Conservation (phyloP, 345 rosid genomes). For the Eucalyptus rudis region DNA sequence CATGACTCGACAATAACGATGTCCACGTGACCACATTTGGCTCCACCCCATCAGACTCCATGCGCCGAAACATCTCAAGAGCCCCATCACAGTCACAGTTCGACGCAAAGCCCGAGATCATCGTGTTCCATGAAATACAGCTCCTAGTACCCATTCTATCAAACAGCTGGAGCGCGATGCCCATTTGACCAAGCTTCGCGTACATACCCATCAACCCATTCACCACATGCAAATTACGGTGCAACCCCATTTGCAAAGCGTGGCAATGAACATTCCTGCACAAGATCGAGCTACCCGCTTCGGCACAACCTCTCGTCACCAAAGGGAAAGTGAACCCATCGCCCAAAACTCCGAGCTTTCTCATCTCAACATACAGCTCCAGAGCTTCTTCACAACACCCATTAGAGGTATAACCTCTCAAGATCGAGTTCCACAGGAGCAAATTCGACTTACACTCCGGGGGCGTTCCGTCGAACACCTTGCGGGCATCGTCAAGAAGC, state of each 20-base stretch:
- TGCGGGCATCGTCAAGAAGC: slow-evolving; percentile 18
- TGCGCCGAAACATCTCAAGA: slow-evolving; percentile 25
- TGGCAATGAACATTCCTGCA: slow-evolving; percentile 35
- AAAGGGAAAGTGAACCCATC: slow-evolving; percentile 57
- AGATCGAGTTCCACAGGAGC: slow-evolving; percentile 43
- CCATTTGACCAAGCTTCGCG: slow-evolving; percentile 22
- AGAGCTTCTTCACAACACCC: slow-evolving; percentile 24
- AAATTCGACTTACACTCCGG: slow-evolving; percentile 15
- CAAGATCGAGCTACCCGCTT: slow-evolving; percentile 2
- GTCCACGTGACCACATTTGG: slow-evolving; percentile 72
- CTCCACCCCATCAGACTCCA: slow-evolving; percentile 44
- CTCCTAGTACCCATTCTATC: slow-evolving; percentile 14
- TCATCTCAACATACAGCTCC: slow-evolving; percentile 35
- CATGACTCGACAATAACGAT: slow-evolving; percentile 50
- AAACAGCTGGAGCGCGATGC: slow-evolving; percentile 22
- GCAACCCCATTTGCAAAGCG: slow-evolving; percentile 34
- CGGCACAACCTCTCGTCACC: slow-evolving; percentile 35
- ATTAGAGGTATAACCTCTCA: slow-evolving; percentile 33
- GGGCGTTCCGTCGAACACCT: slow-evolving; percentile 28
- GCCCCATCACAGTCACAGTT: slow-evolving; percentile 34
- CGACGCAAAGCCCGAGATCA: slow-evolving; percentile 25
- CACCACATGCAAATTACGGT: slow-evolving; percentile 25
- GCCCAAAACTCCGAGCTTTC: slow-evolving; percentile 23
- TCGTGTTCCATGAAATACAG: slow-evolving; percentile 35
- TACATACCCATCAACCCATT: slow-evolving; percentile 60